Base-by-base conservation (phyloP, 139 green algal species). In the Spirogloea muscicola region DNA sequence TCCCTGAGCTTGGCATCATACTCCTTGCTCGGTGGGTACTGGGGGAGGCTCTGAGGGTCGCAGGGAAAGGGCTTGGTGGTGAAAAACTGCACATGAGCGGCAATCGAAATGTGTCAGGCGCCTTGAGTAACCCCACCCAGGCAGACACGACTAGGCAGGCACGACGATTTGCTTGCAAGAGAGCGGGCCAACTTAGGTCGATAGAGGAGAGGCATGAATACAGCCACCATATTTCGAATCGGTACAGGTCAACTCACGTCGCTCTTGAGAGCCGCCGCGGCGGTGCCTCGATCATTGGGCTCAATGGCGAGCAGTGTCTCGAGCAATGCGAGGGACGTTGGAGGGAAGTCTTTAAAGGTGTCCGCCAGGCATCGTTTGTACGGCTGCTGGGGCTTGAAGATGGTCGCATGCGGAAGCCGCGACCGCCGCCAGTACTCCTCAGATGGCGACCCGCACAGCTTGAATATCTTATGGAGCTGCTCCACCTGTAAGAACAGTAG, bases 381-480 rank as follows among this genome's bases (percentile, higher is more conserved):
- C 25, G 74, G 74, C 36, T 83, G 74, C 1, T 65, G 36, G 29
- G 72, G 72, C 55, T 82, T 82, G 73, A 82, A 84, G 52, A 84
- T 84, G 49, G 72, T 82, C 29, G 74, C 74, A 48, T 84, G 73
- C 42, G 74, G 74, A 33, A 82, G 74, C 37, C 42, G 38, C 37
- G 72, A 84, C 29, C 57, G 38, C 34, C 74, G 75, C 77, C 77
- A 84, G 46, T 84, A 79, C 43, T 84, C 74, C 48, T 84, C 74
- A 9, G 69, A 66, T 3, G 72, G 72, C 37, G 72, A 80, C 37
- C 78, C 78, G 76, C 76, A 84, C 65, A 84, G 76, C 34, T 84
- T 79, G 65, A 84, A 84, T 31, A 84, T 84, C 49, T 81, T 84
- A 46, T 85, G 65, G 40, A 84, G 76, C 65, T 84, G 78, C 48